Conservation (phyloP, 345 rosid species). For the Gossypium stocksii region DNA sequence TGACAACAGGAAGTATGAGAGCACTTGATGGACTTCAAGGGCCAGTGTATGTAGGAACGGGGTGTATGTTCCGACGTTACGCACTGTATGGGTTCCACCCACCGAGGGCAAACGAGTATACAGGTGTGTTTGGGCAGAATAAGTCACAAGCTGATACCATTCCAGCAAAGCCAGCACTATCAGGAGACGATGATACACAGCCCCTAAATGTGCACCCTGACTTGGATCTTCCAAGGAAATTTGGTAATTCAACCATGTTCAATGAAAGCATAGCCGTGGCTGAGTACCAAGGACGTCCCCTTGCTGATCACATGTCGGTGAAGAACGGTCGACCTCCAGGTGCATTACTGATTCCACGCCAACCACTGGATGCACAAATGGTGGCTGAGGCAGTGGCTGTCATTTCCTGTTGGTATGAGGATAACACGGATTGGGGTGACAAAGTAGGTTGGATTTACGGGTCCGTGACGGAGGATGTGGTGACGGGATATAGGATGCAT, state of each 20-base stretch:
- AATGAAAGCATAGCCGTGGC: conserved; percentile 70
- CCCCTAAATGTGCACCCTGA: conserved; percentile 71
- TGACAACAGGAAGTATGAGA: conserved; percentile 74
- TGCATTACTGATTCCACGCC: conserved; percentile 69
- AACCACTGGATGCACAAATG: conserved; percentile 83
- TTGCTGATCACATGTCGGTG: conserved; percentile 84
- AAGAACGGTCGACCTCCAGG: conserved; percentile 97
- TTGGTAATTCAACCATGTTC: conserved; percentile 73
- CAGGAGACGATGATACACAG: conserved; percentile 46
- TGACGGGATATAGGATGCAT: conserved; percentile 94
- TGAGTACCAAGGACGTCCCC: conserved; percentile 90
- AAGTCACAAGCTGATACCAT: conserved; percentile 39
- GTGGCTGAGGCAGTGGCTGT: conserved; percentile 98
- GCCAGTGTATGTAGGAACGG: conserved; percentile 91
- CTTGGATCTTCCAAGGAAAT: conserved; percentile 59
- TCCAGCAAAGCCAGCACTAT: conserved; percentile 20
- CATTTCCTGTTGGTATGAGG: conserved; percentile 97
- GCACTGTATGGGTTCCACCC: conserved; percentile 90
- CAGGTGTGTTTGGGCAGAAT: conserved; percentile 59
- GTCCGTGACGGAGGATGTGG: conserved; percentile 78
- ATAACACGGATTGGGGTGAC: conserved; percentile 88
- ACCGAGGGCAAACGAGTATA: conserved; percentile 82
- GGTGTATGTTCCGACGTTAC: conserved; percentile 85
- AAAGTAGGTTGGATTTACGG: conserved; percentile 83
- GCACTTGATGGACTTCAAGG: conserved; percentile 95